These are phyloP conservation scores for Monosporascus sp. DNA, from an alignment of 2,329 filamentous ascomycete species.

Conservation along the genomic window DNA sequence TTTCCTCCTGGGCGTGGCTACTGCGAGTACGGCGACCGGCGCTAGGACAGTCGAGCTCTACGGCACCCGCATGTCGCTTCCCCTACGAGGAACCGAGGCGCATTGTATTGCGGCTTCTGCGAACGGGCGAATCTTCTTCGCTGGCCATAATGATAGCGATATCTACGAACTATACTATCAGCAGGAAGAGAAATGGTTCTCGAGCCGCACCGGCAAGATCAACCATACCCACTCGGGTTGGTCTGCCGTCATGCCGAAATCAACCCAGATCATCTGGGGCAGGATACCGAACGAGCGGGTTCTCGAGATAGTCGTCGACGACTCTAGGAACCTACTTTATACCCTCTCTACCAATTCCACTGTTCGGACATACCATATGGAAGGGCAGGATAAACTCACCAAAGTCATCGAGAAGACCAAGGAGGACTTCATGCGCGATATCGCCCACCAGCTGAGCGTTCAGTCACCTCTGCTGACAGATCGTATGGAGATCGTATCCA, in stretches of 20 bases:
- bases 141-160: slow-evolving; percentile 73
- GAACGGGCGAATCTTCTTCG: slow-evolving; percentile 89
- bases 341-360: slow-evolving; percentile 83
- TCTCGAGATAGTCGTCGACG: slow-evolving; percentile 77
- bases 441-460: slow-evolving; percentile 73
- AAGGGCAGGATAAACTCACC: slow-evolving; percentile 53
- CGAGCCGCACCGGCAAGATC: slow-evolving; percentile 77
- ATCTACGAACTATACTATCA: slow-evolving; percentile 94
- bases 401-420: slow-evolving; percentile 62
- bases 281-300: slow-evolving; percentile 57
- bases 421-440: slow-evolving; percentile 60
- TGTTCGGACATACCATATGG: slow-evolving; percentile 87
- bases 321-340: slow-evolving; percentile 83
- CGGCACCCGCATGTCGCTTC: slow-evolving; percentile 78
- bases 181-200: slow-evolving; percentile 96
- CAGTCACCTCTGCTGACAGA: slow-evolving; percentile 65
- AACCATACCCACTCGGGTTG: slow-evolving; percentile 78
- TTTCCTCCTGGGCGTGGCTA: slow-evolving; percentile 76
- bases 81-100: slow-evolving; percentile 71
- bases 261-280: slow-evolving; percentile 46
- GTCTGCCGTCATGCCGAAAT: slow-evolving; percentile 55
- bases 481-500: slow-evolving; percentile 69
- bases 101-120: slow-evolving; percentile 74
- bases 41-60: slow-evolving; percentile 73
- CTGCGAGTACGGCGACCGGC: slow-evolving; percentile 61